Percentiles rank a stretch among this genome's conserved stretches.
Conservation (phyloP, 2,329 filamentous ascomycete genomes). For the Arthrinium phaeospermum region DNA sequence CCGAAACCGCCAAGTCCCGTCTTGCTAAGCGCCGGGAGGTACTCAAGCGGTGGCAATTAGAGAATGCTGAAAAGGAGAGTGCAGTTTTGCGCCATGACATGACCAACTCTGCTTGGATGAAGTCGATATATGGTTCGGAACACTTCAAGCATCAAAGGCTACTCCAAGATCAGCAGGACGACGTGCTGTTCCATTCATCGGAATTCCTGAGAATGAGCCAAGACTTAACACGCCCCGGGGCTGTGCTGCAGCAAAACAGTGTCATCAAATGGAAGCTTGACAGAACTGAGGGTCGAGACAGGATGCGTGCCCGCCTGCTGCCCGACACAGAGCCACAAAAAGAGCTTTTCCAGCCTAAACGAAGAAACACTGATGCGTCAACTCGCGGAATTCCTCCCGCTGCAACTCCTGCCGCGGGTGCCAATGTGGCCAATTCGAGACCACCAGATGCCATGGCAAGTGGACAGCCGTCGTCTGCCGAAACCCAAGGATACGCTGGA, state of each 20-base stretch:
- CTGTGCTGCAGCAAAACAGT: conserved; percentile 72
- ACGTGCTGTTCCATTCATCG: conserved; percentile 76
- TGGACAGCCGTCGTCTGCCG: background rate
- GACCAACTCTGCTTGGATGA: conserved; percentile 88
- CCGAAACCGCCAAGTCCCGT: conserved; percentile 74
- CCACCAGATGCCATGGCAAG: conserved; percentile 26
- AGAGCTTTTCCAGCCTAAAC: conserved; percentile 84
- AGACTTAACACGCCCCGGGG: conserved; percentile 79
- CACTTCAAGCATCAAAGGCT: conserved; percentile 89
- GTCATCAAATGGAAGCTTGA: conserved; percentile 88
- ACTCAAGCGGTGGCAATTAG: conserved; percentile 78
- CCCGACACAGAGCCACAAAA: conserved; percentile 74
- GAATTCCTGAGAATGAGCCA: conserved; percentile 80
- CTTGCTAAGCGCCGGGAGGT: conserved; percentile 80
- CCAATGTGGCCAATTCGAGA: conserved; percentile 28
- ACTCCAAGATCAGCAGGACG: conserved; percentile 92
- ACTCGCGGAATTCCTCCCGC: conserved; percentile 40
- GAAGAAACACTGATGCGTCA: conserved; percentile 60
- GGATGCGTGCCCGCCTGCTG: conserved; percentile 88
- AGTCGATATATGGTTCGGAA: conserved; percentile 92
- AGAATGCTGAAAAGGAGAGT: conserved; percentile 72
- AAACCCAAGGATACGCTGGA: background rate
- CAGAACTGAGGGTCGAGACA: conserved; percentile 91
- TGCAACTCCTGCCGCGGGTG: conserved; percentile 23
- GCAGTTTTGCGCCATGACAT: conserved; percentile 82